Percentiles rank a stretch among this genome's conserved stretches.
These are phyloP conservation scores for Blastocystis sp. DNA, from an alignment of 352 stramenopile species.

Conservation along the genomic window DNA sequence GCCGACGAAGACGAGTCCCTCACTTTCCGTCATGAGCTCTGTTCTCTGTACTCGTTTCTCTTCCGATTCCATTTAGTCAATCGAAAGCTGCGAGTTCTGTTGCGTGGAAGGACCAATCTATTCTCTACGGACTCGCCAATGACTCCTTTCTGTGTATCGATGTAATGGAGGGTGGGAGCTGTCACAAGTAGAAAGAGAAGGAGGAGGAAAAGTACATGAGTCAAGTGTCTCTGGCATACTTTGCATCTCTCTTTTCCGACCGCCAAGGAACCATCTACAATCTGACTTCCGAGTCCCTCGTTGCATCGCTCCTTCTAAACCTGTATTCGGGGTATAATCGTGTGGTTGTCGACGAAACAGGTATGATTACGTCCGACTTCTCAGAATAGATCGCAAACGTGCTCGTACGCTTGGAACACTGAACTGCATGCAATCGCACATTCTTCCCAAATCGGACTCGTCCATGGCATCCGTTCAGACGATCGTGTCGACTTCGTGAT, in stretches of 20 bases:
- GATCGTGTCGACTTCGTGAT: background rate
- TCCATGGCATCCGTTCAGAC: conserved; percentile 1
- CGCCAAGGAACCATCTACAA: conserved; percentile 34
- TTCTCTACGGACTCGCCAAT: background rate
- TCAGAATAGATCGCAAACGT: background rate
- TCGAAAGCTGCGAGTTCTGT: background rate
- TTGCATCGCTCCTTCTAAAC: background rate
- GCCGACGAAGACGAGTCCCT: background rate
- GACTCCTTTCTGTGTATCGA: conserved; percentile 26
- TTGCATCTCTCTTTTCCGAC: conserved; percentile 30
- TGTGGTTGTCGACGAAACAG: background rate
- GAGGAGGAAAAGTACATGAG: background rate
- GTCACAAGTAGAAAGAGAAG: background rate
- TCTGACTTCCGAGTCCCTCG: background rate
- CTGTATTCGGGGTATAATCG: conserved; percentile 34
- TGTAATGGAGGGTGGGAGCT: background rate
- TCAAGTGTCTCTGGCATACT: conserved; percentile 15
- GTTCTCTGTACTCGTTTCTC: background rate
- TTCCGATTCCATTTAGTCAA: background rate
- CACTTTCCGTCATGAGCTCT: background rate
- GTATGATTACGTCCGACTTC: background rate
- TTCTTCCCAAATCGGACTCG: background rate
- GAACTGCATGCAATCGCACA: background rate
- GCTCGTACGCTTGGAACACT: background rate
- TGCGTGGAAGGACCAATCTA: background rate